Evolutionary conservation across 2,329 filamentous ascomycete genomes (phyloP), one percentile per base, ranked within the genome.

Genomic region (Xylariaceae sp.): DNA sequence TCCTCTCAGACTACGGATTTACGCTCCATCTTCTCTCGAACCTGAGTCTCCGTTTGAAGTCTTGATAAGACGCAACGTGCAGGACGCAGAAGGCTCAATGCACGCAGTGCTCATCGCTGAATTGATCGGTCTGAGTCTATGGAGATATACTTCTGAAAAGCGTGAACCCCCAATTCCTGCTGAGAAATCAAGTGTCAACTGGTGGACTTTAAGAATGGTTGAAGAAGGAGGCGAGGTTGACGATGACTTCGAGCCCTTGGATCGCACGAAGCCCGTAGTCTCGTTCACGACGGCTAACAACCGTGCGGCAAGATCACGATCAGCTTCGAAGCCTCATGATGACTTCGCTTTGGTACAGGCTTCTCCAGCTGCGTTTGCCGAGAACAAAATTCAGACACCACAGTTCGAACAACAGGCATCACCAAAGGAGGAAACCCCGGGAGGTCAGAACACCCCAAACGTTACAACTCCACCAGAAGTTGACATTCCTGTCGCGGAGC

Each of bases 201-300:
- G 82, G 71, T 93, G 86, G 85, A 88, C 83, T 20, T 68, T 94
- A 45, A 79, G 87, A 33, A 90, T 94, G 82, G 86, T 91, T 2
- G 83, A 93, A 50, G 82, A 93, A 60, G 86, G 88, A 45, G 88
- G 86, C 39, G 88, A 93, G 59, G 83, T 92, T 1, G 88, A 94
- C 55, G 86, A 89, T 53, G 88, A 93, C 59, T 93, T 93, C 53
- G 86, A 87, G 23, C 83, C 88, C 0, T 73, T 93, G 33, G 84
- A 86, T 47, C 77, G 88, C 27, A 88, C 80, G 19, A 86, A 85
- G 57, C 77, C 83, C 2, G 74, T 93, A n/a, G 80, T 79, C 5
- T 82, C 88, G 17, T 93, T 92, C 57, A 88, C 87, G 29, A 89
- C 86, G 6, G 86, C 85, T 50, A 91, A 92, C 61, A 90, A 88